Conservation (phyloP, 2,329 filamentous ascomycete genomes). For the Fusarium coicis region DNA sequence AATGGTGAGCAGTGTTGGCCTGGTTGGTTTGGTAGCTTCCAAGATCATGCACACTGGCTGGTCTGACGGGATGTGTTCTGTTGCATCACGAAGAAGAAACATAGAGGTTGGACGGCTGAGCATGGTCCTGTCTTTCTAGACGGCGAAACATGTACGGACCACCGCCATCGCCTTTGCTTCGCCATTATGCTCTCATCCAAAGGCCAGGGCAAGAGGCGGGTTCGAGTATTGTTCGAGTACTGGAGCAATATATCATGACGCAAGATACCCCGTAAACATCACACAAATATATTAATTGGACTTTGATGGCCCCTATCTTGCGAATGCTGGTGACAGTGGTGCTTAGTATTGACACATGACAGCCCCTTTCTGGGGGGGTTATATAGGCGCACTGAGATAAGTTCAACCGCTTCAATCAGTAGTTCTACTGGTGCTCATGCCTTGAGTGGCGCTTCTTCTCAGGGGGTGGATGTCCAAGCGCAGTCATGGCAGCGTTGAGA, state of each 20-base stretch:
- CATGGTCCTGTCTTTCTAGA: conserved; percentile 36
- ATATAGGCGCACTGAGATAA: background rate
- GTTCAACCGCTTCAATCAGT: background rate
- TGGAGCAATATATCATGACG: conserved; percentile 11
- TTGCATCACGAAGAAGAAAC: conserved; percentile 28
- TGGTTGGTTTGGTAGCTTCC: conserved; percentile 77
- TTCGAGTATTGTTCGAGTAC: background rate
- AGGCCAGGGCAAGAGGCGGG: background rate
- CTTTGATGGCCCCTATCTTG: background rate
- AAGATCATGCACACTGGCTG: conserved; percentile 60
- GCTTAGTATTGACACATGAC: background rate
- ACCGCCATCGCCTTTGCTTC: background rate
- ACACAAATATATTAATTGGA: background rate
- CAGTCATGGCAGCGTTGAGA: conserved; percentile 43
- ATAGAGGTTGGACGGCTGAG: conserved; percentile 38
- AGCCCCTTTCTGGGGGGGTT: background rate
- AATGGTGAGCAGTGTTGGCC: conserved; percentile 77
- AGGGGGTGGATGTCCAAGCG: conserved; percentile 37
- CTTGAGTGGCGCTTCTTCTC: conserved; percentile 1
- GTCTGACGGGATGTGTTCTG: conserved; percentile 32
- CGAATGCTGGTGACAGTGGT: background rate
- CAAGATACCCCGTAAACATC: conserved; percentile 39
- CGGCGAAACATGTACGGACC: background rate
- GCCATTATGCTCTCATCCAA: background rate
- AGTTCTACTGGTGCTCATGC: background rate